Evolutionary conservation across 768 basidiomycete species (phyloP).

Genomic region (Podaxis mareebaensis): DNA sequence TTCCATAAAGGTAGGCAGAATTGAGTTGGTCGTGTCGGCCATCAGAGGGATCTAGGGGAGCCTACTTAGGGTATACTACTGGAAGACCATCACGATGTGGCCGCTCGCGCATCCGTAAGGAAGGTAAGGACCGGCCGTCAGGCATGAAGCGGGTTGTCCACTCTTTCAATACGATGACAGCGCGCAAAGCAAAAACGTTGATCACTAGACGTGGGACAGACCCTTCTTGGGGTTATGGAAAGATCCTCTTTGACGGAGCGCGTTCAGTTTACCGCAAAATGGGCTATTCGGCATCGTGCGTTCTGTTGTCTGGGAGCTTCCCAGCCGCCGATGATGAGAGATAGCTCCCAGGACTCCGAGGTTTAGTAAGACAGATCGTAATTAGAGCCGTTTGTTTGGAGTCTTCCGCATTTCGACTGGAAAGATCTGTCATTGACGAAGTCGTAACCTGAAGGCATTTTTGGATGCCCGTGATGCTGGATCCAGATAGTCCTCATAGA

Average conservation of each 20-base stretch:
- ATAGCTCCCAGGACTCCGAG: slow-evolving; percentile 3
- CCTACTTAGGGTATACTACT: neutral
- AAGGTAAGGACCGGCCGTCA: neutral
- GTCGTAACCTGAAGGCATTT: slow-evolving; percentile 77
- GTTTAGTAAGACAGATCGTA: neutral
- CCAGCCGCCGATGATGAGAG: slow-evolving; percentile 13
- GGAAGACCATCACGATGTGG: neutral
- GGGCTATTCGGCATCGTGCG: slow-evolving; percentile 9
- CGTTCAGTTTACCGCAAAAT: slow-evolving; percentile 1
- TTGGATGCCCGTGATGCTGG: slow-evolving; percentile 69
- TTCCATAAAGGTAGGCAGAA: neutral
- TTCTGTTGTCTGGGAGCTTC: neutral
- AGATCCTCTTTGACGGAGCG: neutral
- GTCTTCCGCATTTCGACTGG: neutral
- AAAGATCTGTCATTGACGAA: slow-evolving; percentile 47
- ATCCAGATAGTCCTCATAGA: slow-evolving; percentile 80
- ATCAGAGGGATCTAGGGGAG: neutral
- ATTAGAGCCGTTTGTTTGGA: neutral
- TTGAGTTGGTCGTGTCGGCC: neutral
- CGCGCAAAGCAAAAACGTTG: neutral
- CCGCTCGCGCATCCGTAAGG: slow-evolving; percentile 1
- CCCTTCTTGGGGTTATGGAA: slow-evolving; percentile 2
- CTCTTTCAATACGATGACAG: slow-evolving; percentile 1
- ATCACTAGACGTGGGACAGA: neutral
- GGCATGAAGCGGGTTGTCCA: neutral